Base-by-base conservation (phyloP, 176 grass and related monocot genomes). In the Raddia distichophylla region DNA sequence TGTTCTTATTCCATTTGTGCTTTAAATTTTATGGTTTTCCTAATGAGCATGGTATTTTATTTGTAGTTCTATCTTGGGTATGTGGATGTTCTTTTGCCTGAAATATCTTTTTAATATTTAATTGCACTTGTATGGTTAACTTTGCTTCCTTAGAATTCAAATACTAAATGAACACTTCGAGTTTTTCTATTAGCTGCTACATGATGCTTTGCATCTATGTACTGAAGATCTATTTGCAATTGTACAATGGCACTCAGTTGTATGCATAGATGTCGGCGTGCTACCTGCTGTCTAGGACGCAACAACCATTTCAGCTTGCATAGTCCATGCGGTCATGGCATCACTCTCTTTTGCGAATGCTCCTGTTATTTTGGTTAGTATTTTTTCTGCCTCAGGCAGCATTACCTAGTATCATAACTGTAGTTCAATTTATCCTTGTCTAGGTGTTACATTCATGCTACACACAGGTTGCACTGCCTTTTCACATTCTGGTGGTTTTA, bases 1-100 rank as follows among this genome's bases (percentile, higher is more conserved):
- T 69, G 50, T 15, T 78, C 19, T 80, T 76, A 71, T 89, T 71
- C 33, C 17, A 71, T 52, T 7, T 70, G 20, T 82, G 70, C 9
- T 50, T 55, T 64, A 5, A 65, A 40, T 40, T 40, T 40, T 40
- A 40, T 40, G 58, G 34, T 84, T 17, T 60, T 74, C 59, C 27
- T 51, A 44, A n/a, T 79, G 52, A 65, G 52, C 8, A 53, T 72
- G 35, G 3, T 6, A 74, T 69, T 17, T 69, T 20, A 37, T 68
- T 74, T 7, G 46, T 53, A 54, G 12, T 85, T 85, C 55, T 42
- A 71, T 10, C 44, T 69, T 69, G 27, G 56, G 12, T 48, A 46
- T 12, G n/a, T 76, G 74, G 12, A 6, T 74, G 10, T 67, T 51
- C 62, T 11, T 44, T 14, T 49, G 35, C 19, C 71, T 73, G 53